These are phyloP conservation scores for Candida tammaniensis DNA, from an alignment of 805 yeast genomes.

Conservation along the genomic window DNA sequence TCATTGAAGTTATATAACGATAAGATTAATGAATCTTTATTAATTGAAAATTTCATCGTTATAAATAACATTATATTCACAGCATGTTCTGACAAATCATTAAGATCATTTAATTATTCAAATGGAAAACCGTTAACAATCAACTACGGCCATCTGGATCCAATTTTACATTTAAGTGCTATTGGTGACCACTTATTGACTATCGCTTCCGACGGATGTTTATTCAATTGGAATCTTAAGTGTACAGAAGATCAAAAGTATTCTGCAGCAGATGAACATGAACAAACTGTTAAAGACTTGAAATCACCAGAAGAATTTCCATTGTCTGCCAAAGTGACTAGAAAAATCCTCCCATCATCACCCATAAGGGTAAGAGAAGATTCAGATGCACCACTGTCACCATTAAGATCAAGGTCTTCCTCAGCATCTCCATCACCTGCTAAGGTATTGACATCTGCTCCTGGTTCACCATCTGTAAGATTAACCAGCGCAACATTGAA, in stretches of 20 bases:
- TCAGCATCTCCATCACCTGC: conserved; percentile 15
- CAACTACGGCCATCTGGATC: conserved; percentile 55
- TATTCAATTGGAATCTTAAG: conserved; percentile 45
- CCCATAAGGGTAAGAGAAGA: conserved; percentile 1
- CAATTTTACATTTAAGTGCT: conserved; percentile 41
- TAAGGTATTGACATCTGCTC: conserved; percentile 3
- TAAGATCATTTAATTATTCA: conserved; percentile 45
- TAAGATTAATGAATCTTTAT: conserved; percentile 36
- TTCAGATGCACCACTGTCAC: conserved; percentile 1
- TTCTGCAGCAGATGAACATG: conserved; percentile 2
- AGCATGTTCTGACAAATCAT: conserved; percentile 55
- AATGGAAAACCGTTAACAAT: conserved; percentile 47
- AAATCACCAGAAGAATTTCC: conserved; percentile 12
- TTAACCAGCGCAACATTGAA: conserved; percentile 31
- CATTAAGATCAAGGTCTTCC: conserved; percentile 6
- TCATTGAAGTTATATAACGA: conserved; percentile 42
- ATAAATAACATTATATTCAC: conserved; percentile 32
- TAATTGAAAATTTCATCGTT: conserved; percentile 43
- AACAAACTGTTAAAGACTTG: not conserved
- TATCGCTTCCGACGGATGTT: conserved; percentile 52
- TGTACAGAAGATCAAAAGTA: not conserved
- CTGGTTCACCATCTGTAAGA: conserved; percentile 17
- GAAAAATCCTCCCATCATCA: conserved; percentile 9
- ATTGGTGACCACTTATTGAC: conserved; percentile 32
- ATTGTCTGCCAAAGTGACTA: conserved; percentile 23